Evolutionary conservation across 371 early-diverging fungal genomes (phyloP).

Genomic region (Rhizomucor miehei): DNA sequence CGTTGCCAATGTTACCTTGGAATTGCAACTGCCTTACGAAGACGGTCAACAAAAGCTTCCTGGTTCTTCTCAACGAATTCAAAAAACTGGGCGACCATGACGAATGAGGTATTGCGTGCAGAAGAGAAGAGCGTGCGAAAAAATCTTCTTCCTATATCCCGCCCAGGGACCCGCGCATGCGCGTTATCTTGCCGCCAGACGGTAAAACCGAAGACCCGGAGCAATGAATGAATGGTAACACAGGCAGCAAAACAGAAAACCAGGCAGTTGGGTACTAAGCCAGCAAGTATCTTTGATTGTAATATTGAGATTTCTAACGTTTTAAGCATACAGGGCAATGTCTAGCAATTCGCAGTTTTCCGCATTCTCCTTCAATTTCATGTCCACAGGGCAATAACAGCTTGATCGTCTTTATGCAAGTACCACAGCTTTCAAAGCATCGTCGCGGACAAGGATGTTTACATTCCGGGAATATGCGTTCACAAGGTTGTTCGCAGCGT

Average conservation of each 20-base stretch:
- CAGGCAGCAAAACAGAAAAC: too few species aligned
- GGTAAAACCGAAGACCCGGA: too few species aligned
- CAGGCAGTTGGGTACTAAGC: too few species aligned
- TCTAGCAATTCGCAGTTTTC: slow-evolving; percentile 5
- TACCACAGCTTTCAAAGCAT: slow-evolving; percentile 50
- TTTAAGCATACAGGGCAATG: slow-evolving; percentile 6
- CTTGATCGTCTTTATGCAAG: slow-evolving; percentile 19
- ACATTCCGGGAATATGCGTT: slow-evolving; percentile 27
- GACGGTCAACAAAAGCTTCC: slow-evolving; percentile 75
- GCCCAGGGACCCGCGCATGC: slow-evolving; percentile 1
- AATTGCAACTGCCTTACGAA: slow-evolving; percentile 91
- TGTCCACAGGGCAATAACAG: slow-evolving; percentile 35
- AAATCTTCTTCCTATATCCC: background rate
- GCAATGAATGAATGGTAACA: too few species aligned
- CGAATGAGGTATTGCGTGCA: background rate
- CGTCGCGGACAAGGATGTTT: slow-evolving; percentile 34
- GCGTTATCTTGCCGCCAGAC: background rate
- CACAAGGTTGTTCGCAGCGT: slow-evolving; percentile 38
- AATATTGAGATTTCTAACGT: too few species aligned
- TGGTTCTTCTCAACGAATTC: slow-evolving; percentile 80
- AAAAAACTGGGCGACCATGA: slow-evolving; percentile 35
- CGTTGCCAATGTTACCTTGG: slow-evolving; percentile 58
- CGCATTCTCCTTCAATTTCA: slow-evolving; percentile 24
- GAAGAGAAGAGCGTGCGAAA: slow-evolving; percentile 3
- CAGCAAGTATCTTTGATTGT: background rate